Evolutionary conservation across 2,329 filamentous ascomycete genomes (phyloP), one percentile per base, ranked within the genome.

Genomic region (Phoma sp.): DNA sequence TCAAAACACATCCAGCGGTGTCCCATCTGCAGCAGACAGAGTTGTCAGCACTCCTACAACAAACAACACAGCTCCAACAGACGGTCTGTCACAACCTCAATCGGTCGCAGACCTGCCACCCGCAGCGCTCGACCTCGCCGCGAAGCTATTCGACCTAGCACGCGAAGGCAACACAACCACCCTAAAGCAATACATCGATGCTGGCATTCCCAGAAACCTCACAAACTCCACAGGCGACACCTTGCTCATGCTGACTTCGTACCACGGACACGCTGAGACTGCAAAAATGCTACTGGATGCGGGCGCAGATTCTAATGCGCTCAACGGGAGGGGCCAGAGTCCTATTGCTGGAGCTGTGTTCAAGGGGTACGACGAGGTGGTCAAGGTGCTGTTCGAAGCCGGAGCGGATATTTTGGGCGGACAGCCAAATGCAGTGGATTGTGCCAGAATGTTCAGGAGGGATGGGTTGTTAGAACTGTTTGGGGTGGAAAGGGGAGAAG

Each of bases 191-290:
- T 88, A 88, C 40, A 72, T 92, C 30, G 78, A 81, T 1, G 85
- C 84, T 2, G 88, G 89, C 1, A 76, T 91, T 21, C 88, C 88
- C 0, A 78, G 83, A 1, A 91, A 90, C 64, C 78, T 91, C 72
- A 90, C 87, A 18, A 91, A 91, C 64, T 83, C 88, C 42, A 87
- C 89, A 59, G 89, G 88, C 42, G 88, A 92, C 69, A 89, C 84
- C n/a, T 73, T 91, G 56, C 77, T 91, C 54, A 92, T 92, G 89
- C 81, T 92, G 1, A 85, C 88, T 0, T 82, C 87, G 0, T 91
- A 91, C 64, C 83, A 90, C 61, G 87, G 87, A 10, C 85, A 90
- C 48, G 78, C 81, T 1, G 78, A 82, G 0, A 80, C 89, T 0
- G 85, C 87, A 21, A 78, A 76, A 39, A 77, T 88, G 53, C 79